phyloP scores from a whole-genome alignment of 176 grass and related monocot genomes.

The Musa acuminata region DNA sequence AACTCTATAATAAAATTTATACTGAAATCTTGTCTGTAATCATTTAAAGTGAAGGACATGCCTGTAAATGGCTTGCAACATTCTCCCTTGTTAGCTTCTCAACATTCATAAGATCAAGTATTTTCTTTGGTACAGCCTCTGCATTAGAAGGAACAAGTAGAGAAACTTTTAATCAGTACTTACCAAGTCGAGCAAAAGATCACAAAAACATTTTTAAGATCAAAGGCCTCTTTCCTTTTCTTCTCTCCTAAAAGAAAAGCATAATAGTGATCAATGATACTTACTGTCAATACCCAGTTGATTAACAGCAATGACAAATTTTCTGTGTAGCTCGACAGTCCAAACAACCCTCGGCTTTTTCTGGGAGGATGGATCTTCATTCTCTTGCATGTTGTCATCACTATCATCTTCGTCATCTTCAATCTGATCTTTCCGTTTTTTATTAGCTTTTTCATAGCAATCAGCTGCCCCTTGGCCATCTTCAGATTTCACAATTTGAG shows the following conservation, averaged over 20 bases:
- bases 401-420: background rate
- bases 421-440: slow-evolving; percentile 17
- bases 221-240: too few relatives aligned
- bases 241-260: too few relatives aligned
- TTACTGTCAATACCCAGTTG: slow-evolving; percentile 48
- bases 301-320: slow-evolving; percentile 38
- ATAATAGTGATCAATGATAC: background rate
- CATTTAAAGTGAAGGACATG: slow-evolving; percentile 8
- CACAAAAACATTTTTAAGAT: too few relatives aligned
- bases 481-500: slow-evolving; percentile 16
- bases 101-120: slow-evolving; percentile 49
- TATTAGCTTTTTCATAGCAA: slow-evolving; percentile 7
- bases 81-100: slow-evolving; percentile 41
- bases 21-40: background rate
- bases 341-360: slow-evolving; percentile 51
- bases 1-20: background rate
- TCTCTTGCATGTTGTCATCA: slow-evolving; percentile 20
- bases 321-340: slow-evolving; percentile 32
- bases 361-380: background rate
- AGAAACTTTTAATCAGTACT: background rate
- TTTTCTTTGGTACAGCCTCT: slow-evolving; percentile 58
- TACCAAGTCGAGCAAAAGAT: background rate
- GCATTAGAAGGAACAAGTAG: background rate
- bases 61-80: slow-evolving; percentile 65
- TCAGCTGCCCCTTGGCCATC: background rate